Evolutionary conservation across 2,329 filamentous ascomycete genomes (phyloP), one percentile per base, ranked within the genome.

Genomic region (Passalora sequoiae): DNA sequence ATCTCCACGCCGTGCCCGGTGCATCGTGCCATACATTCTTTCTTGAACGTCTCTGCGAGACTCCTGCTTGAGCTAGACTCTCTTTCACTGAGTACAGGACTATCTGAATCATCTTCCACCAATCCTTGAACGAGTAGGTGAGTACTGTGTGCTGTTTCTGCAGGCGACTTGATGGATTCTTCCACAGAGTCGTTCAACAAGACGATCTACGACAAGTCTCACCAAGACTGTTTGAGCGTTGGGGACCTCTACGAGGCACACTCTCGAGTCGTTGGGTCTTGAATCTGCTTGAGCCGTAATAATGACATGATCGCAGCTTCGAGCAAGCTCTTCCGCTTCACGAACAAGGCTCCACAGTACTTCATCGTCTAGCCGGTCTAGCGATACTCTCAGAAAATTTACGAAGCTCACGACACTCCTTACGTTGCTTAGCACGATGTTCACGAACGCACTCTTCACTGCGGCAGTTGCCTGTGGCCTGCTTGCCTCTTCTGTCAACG

Each of bases 401-500:
- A 47, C 38, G 38, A 45, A 27, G 41, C 44, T 49, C 44, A 48
- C 49, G 43, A 44, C 51, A 51, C 42, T 27, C 24, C 12, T 27
- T 43, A 38, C 16, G 40, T 28, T 40, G 13, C 25, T 19, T 20
- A 42, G 35, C 43, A 49, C 43, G 22, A 55, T 55, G 52, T 52
- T 55, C 44, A 28, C 47, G 22, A 50, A 46, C 44, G 39, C 43
- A 37, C 17, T 50, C 43, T 32, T 50, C 28, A 35, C 31, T 12
- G 50, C 45, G 33, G 47, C 44, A 43, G 43, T 43, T 27, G 47
- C 43, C 30, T 53, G 42, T 43, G 43, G 49, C 37, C 32, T 55
- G 47, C 40, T 54, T 24, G 38, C 42, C 13, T 41, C 42, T 31
- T 46, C 44, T 22, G 51, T 49, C 59, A 76, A 77, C 39, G 86